Conservation (phyloP, 345 rosid species). For the Streptanthus diversifolius region DNA sequence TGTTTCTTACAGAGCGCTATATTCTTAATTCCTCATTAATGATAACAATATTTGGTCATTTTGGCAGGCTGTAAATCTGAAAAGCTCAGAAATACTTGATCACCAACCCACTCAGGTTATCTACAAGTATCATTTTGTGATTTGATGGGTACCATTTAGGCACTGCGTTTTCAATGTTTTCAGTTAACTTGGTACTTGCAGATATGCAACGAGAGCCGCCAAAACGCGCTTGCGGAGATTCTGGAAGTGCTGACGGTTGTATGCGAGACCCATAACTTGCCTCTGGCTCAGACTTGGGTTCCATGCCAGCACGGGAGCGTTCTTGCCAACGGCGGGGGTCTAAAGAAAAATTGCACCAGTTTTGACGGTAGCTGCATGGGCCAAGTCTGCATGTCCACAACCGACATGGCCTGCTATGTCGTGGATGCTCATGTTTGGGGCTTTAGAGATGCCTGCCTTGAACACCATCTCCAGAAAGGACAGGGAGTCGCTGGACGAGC, state of each 20-base stretch:
- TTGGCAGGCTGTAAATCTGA: slow-evolving; percentile 86
- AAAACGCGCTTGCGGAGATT: slow-evolving; percentile 83
- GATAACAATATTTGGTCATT: slow-evolving; percentile 37
- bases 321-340: slow-evolving; percentile 79
- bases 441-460: slow-evolving; percentile 79
- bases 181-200: slow-evolving; percentile 36
- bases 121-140: slow-evolving; percentile 14
- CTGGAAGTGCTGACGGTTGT: slow-evolving; percentile 82
- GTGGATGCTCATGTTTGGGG: slow-evolving; percentile 92
- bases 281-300: slow-evolving; percentile 98
- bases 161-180: slow-evolving; percentile 20
- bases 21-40: not conserved
- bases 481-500: slow-evolving; percentile 96
- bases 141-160: slow-evolving; percentile 22
- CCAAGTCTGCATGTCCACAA: slow-evolving; percentile 86
- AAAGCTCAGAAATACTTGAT: slow-evolving; percentile 80
- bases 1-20: not conserved
- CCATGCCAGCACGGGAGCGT: slow-evolving; percentile 87
- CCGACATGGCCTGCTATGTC: slow-evolving; percentile 78
- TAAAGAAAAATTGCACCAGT: slow-evolving; percentile 81
- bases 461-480: slow-evolving; percentile 92
- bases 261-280: slow-evolving; percentile 81
- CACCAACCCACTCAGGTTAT: slow-evolving; percentile 73
- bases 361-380: slow-evolving; percentile 89
- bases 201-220: slow-evolving; percentile 93